Evolutionary conservation across 2,329 filamentous ascomycete species (phyloP), one percentile per base, ranked within the genome.

Genomic region (Ceratocystis cubensis): DNA sequence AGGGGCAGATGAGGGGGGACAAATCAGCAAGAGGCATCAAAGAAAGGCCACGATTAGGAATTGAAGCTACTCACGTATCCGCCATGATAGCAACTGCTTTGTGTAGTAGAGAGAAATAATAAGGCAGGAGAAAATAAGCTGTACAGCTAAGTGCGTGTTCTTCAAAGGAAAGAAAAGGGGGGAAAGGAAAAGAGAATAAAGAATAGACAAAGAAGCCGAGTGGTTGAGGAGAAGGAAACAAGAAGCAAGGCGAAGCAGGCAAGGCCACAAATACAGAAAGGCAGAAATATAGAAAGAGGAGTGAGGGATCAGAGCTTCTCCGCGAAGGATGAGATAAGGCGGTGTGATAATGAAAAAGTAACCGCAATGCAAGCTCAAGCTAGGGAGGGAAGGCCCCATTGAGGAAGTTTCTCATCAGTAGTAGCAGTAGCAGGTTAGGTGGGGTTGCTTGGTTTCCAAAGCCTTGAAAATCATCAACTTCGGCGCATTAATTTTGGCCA

Each of bases 61-160:
- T 25, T 37, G 53, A 28, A 37, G 53, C 22, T 57, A 69, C 69
- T 69, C 71, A 73, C 72, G 69, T 69, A 67, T 73, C 72, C 68
- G 72, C 71, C 72, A 73, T 73, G 70, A 68, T 72, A 69, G 69
- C 66, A 65, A 66, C 67, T 5, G 37, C 20, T 33, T 28, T 66
- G 69, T 63, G 71, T 68, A 66, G 62, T 59, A 57, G 53, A 30
- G 22, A 57, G 53, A 57, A 57, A 30, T 3, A 57, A 30, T 3
- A 28, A 57, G 33, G 33, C 2, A 37, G 33, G 33, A 37, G 10
- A 37, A 13, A 37, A 13, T 10, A 13, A 37, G 1, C 10, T 13
- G 33, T 3, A 3, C 2, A 37, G 10, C 8, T 37, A 13, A 37
- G 33, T 37, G 10, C 33, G 33, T 37, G 33, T 37, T 10, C 33